Percentiles rank a stretch among this genome's conserved stretches.
phyloP scores from a whole-genome alignment of 2,329 filamentous ascomycete genomes.

The Fusarium gaditjirri region DNA sequence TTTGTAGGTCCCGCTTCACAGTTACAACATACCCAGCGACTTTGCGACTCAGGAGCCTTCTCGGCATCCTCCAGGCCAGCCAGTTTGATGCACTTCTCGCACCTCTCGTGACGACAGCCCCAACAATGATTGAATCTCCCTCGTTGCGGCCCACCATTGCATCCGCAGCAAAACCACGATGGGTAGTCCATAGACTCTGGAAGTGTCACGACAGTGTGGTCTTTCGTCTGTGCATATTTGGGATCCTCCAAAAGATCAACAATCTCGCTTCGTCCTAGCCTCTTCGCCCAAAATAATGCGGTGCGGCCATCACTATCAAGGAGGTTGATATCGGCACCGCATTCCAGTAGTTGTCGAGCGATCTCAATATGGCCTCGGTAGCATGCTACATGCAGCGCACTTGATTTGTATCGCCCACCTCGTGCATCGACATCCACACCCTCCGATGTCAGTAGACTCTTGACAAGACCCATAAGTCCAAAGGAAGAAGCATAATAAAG shows the following conservation, averaged over 20 bases:
- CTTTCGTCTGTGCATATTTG: background rate
- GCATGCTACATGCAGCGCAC: background rate
- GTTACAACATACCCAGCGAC: background rate
- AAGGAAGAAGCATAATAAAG: background rate
- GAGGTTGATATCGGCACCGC: background rate
- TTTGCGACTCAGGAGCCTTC: background rate
- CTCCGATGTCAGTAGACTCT: accelerated
- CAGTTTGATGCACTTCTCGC: background rate
- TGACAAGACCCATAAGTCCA: accelerated
- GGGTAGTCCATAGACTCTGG: background rate
- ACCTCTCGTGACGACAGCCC: background rate
- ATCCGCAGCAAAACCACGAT: background rate
- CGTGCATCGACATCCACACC: background rate
- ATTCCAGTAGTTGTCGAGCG: background rate
- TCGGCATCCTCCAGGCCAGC: background rate
- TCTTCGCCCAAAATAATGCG: background rate
- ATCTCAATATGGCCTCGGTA: background rate
- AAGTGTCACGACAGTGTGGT: background rate
- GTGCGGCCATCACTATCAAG: background rate
- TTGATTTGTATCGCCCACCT: background rate
- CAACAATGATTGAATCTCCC: background rate
- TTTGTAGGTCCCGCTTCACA: background rate
- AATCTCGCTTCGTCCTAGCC: accelerated
- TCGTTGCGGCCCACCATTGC: background rate
- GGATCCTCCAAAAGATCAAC: background rate